Conservation (phyloP, 2,329 filamentous ascomycete species). For the Fusarium liriodendri region DNA sequence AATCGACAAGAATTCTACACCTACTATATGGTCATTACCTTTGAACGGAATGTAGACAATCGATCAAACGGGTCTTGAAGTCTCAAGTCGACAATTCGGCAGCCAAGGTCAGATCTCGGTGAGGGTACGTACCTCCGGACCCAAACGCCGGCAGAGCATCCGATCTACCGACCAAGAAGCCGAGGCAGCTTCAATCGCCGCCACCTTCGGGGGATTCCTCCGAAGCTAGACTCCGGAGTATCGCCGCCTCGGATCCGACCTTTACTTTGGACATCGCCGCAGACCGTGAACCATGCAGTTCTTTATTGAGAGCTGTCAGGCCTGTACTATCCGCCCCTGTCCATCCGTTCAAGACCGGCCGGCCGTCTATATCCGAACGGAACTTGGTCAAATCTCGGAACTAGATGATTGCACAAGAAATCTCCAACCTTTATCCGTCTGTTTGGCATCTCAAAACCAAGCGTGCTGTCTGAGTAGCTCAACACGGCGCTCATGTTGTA, state of each 20-base stretch:
- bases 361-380: background rate
- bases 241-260: conserved; percentile 12
- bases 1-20: background rate
- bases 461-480: background rate
- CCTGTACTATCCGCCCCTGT: background rate
- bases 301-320: background rate
- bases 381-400: background rate
- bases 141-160: conserved; percentile 15
- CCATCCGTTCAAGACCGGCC: background rate
- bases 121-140: background rate
- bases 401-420: background rate
- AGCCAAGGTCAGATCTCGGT: conserved; percentile 1
- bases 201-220: conserved; percentile 9
- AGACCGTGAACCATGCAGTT: background rate
- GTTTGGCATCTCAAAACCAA: background rate
- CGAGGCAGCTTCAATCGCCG: conserved; percentile 38
- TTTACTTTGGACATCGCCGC: background rate
- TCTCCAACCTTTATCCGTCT: background rate
- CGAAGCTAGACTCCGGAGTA: background rate
- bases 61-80: background rate
- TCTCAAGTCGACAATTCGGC: background rate
- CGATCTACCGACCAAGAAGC: conserved; percentile 42
- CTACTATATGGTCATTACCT: background rate
- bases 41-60: background rate
- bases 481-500: background rate